These are phyloP conservation scores for Diaporthe capsici DNA, from an alignment of 2,329 filamentous ascomycete species.

Conservation along the genomic window DNA sequence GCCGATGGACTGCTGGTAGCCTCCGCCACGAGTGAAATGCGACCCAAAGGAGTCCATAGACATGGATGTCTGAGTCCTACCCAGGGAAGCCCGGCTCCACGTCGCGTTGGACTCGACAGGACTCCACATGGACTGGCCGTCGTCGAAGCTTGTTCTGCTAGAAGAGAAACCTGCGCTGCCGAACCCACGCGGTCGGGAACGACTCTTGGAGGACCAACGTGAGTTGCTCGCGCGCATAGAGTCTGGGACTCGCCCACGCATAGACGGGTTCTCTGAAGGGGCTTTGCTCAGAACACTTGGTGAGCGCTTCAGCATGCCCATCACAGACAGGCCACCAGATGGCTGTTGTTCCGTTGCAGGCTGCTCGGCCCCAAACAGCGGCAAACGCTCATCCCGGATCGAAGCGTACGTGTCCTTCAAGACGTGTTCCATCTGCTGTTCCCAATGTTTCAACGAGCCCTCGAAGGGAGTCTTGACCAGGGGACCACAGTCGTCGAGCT, in stretches of 20 bases:
- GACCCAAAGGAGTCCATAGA: conserved; percentile 93
- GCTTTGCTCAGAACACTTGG: conserved; percentile 95
- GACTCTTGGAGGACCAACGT: conserved; percentile 87
- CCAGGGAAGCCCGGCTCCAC: conserved; percentile 94
- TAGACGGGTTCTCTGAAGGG: conserved; percentile 83
- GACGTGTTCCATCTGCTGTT: conserved; percentile 89
- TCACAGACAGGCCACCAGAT: conserved; percentile 72
- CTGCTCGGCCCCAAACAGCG: conserved; percentile 80
- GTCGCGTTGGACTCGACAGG: conserved; percentile 88
- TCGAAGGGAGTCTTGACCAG: conserved; percentile 84
- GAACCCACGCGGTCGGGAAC: conserved; percentile 83
- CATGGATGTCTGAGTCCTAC: conserved; percentile 90
- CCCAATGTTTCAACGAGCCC: conserved; percentile 85
- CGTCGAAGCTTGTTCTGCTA: conserved; percentile 94
- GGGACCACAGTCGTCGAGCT: conserved; percentile 75
- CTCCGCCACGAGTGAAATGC: conserved; percentile 78
- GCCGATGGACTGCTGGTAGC: conserved; percentile 95
- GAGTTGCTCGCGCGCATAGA: conserved; percentile 66
- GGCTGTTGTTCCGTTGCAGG: conserved; percentile 66
- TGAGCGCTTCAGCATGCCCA: conserved; percentile 83
- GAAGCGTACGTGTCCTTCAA: conserved; percentile 93
- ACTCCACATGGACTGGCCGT: conserved; percentile 91
- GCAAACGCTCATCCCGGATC: conserved; percentile 88
- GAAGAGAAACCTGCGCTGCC: conserved; percentile 87
- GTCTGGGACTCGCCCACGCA: conserved; percentile 80